These are phyloP conservation scores for Ceriops tagal DNA, from an alignment of 345 rosid species.

Conservation along the genomic window DNA sequence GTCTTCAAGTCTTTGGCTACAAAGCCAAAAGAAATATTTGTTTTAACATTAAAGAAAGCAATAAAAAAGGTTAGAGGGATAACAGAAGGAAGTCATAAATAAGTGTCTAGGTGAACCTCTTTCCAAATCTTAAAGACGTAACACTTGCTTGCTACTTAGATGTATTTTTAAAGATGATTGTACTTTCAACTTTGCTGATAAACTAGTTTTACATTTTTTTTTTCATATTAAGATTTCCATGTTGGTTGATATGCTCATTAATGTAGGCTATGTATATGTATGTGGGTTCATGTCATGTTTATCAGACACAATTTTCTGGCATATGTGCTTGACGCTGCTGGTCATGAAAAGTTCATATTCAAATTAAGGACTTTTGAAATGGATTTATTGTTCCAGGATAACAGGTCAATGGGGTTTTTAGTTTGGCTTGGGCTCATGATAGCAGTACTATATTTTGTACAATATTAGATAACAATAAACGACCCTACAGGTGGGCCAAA, in stretches of 20 bases:
- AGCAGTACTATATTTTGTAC: conserved; percentile 66
- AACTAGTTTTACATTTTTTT: not conserved
- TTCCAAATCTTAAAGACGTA: too few relatives aligned
- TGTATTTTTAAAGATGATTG: not conserved
- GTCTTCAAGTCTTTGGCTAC: not conserved
- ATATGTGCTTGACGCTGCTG: conserved; percentile 38
- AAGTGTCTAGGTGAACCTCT: conserved; percentile 1
- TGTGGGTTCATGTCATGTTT: conserved; percentile 75
- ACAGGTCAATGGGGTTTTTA: conserved; percentile 55
- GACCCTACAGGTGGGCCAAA: conserved; percentile 45
- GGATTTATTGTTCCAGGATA: conserved; percentile 45
- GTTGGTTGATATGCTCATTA: not conserved
- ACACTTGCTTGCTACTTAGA: not conserved
- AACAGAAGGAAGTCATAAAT: not conserved
- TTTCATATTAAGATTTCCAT: not conserved
- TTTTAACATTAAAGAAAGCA: not conserved
- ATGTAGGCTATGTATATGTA: conserved; percentile 80
- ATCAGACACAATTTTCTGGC: conserved; percentile 74
- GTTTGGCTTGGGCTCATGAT: conserved; percentile 89
- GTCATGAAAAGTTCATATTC: conserved; percentile 59
- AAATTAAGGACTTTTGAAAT: conserved; percentile 62
- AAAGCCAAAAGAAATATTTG: not conserved
- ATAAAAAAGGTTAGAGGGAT: not conserved
- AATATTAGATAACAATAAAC: conserved; percentile 50
- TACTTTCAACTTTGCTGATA: not conserved